These are phyloP conservation scores for Phtheirospermum japonicum DNA, from an alignment of 257 asterid genomes.

Conservation along the genomic window DNA sequence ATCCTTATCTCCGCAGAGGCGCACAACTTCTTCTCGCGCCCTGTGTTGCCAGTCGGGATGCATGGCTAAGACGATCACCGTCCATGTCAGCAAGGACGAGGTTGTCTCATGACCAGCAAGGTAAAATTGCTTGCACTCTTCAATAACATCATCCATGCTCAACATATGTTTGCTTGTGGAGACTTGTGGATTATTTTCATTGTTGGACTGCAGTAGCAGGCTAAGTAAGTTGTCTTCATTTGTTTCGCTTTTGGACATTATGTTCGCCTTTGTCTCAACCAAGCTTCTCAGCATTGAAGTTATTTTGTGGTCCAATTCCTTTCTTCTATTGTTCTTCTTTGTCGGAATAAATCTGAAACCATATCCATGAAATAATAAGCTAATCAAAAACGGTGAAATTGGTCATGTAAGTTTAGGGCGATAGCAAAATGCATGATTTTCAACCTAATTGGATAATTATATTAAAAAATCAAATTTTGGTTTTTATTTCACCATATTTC, in stretches of 20 bases:
- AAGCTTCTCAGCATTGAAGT: conserved; percentile 40
- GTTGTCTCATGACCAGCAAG: conserved; percentile 59
- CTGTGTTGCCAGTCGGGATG: conserved; percentile 54
- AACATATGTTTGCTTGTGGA: conserved; percentile 30
- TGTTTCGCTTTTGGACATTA: conserved; percentile 29
- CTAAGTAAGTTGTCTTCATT: conserved; percentile 39
- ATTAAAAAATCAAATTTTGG: no score
- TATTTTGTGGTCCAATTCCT: conserved; percentile 35
- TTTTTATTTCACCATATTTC: no score
- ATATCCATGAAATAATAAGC: no score
- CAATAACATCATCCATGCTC: conserved; percentile 53
- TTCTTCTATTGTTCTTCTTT: conserved; percentile 43
- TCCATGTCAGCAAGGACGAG: conserved; percentile 51
- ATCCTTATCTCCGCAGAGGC: conserved; percentile 32
- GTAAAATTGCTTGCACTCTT: conserved; percentile 55
- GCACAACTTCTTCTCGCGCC: conserved; percentile 52
- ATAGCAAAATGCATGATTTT: no score
- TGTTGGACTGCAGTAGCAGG: conserved; percentile 40
- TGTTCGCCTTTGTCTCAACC: conserved; percentile 38
- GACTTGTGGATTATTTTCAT: conserved; percentile 23
- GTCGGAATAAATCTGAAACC: conserved; percentile 52
- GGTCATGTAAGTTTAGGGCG: background rate
- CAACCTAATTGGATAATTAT: no score
- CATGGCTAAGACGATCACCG: conserved; percentile 46
- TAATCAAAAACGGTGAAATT: background rate